Conservation (phyloP, 2,329 filamentous ascomycete genomes). For the Cladophialophora yegresii region DNA sequence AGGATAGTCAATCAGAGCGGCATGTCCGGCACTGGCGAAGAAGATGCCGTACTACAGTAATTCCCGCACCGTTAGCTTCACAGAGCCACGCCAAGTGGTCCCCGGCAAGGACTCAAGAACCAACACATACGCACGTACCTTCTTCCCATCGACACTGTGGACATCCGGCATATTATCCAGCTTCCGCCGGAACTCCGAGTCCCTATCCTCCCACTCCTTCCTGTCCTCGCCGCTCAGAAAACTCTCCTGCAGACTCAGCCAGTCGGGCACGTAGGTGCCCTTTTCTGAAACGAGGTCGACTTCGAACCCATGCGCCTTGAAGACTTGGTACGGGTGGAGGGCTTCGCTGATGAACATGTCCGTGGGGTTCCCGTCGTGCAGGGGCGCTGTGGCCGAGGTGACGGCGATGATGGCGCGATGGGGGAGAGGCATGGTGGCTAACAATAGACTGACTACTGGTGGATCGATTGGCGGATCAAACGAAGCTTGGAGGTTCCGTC, state of each 20-base stretch:
- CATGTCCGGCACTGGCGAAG: constrained; percentile 50
- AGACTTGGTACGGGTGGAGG: constrained; percentile 53
- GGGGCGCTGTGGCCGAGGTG: constrained; percentile 48
- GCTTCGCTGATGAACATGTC: constrained; percentile 54
- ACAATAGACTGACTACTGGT: too few relatives aligned
- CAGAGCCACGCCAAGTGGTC: neutral
- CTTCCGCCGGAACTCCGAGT: constrained; percentile 50
- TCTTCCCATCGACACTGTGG: constrained; percentile 40
- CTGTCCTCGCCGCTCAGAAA: constrained; percentile 48
- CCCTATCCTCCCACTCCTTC: constrained; percentile 45
- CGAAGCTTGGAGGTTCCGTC: neutral
- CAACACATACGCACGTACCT: neutral
- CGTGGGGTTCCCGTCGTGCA: constrained; percentile 42
- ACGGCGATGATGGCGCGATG: constrained; percentile 48
- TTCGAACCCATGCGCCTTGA: constrained; percentile 41
- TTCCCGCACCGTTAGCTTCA: neutral
- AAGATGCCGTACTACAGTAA: constrained; percentile 45
- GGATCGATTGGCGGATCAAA: too few relatives aligned
- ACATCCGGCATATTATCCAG: constrained; percentile 49
- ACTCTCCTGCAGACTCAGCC: constrained; percentile 47
- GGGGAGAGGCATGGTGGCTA: constrained; percentile 32
- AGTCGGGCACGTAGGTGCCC: constrained; percentile 44
- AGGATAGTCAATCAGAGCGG: constrained; percentile 52
- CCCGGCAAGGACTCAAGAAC: neutral
- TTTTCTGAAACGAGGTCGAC: constrained; percentile 48